phyloP scores from a whole-genome alignment of 1,284 basidiomycete genomes.

The Leucoagaricus sp. region DNA sequence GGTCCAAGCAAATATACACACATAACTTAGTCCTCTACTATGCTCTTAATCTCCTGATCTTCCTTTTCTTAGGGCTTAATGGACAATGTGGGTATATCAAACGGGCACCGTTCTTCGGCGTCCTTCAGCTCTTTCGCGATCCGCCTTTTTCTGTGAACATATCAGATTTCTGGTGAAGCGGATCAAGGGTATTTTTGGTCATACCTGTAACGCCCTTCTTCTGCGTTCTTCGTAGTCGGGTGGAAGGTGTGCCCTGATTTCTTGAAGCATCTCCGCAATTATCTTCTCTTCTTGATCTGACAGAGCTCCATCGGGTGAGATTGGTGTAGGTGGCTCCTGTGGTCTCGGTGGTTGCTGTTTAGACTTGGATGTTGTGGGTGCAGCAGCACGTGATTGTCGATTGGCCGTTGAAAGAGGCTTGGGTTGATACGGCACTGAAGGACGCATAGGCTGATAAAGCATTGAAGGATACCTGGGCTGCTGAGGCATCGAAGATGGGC shows the following conservation, averaged over 20 bases:
- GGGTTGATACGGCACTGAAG: background rate
- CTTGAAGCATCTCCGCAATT: conserved; percentile 48
- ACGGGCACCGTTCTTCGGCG: conserved; percentile 20
- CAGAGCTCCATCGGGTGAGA: background rate
- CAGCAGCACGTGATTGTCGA: background rate
- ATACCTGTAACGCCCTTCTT: conserved; percentile 39
- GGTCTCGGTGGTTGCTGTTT: background rate
- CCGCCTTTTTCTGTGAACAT: conserved; percentile 29
- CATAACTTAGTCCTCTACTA: background rate
- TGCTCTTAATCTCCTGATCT: background rate
- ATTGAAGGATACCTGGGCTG: background rate
- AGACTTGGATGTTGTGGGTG: background rate
- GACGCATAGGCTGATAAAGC: background rate
- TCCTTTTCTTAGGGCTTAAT: background rate
- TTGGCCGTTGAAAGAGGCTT: too few species aligned
- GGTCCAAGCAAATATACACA: conserved; percentile 4
- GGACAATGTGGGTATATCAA: conserved; percentile 4
- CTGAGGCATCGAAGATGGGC: background rate
- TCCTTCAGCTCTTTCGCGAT: conserved; percentile 26
- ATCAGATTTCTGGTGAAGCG: background rate
- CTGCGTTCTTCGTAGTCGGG: conserved; percentile 66
- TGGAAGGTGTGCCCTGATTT: conserved; percentile 48
- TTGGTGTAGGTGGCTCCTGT: background rate
- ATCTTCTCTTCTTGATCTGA: conserved; percentile 26
- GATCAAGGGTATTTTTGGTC: conserved; percentile 6